Conservation (phyloP, 768 basidiomycete genomes). For the Tulasnella sp. region DNA sequence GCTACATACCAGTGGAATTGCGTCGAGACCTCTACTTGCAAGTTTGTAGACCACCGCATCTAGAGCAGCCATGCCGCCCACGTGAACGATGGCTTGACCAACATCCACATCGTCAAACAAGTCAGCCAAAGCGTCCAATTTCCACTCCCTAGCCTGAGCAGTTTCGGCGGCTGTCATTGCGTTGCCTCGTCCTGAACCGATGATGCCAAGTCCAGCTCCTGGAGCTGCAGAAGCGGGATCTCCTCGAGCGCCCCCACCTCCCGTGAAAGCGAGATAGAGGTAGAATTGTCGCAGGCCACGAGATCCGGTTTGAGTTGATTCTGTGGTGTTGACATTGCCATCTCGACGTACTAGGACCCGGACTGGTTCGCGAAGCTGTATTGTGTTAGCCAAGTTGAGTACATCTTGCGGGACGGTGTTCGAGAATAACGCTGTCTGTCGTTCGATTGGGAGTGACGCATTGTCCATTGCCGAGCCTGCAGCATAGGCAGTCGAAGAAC, state of each 20-base stretch:
- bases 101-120: slow-evolving; percentile 79
- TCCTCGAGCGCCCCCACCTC: slow-evolving; percentile 55
- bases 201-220: slow-evolving; percentile 75
- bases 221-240: slow-evolving; percentile 49
- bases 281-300: slow-evolving; percentile 93
- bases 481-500: slow-evolving; percentile 43
- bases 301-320: slow-evolving; percentile 58
- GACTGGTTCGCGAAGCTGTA: slow-evolving; percentile 93
- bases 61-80: slow-evolving; percentile 80
- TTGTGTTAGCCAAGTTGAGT: slow-evolving; percentile 86
- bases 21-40: slow-evolving; percentile 78
- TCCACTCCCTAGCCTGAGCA: slow-evolving; percentile 87
- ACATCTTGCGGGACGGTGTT: slow-evolving; percentile 99
- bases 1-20: slow-evolving; percentile 78
- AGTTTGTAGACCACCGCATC: slow-evolving; percentile 90
- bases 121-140: slow-evolving; percentile 86
- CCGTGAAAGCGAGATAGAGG: slow-evolving; percentile 91
- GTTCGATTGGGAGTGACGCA: slow-evolving; percentile 53
- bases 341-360: slow-evolving; percentile 94
- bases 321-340: slow-evolving; percentile 62
- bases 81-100: slow-evolving; percentile 75
- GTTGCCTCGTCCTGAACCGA: slow-evolving; percentile 73
- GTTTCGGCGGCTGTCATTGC: slow-evolving; percentile 66
- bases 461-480: slow-evolving; percentile 36
- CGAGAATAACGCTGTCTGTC: slow-evolving; percentile 92